Percentiles rank a stretch among this genome's conserved stretches.
Evolutionary conservation across 2,329 filamentous ascomycete species (phyloP).

Genomic region (Lachnellula arida): DNA sequence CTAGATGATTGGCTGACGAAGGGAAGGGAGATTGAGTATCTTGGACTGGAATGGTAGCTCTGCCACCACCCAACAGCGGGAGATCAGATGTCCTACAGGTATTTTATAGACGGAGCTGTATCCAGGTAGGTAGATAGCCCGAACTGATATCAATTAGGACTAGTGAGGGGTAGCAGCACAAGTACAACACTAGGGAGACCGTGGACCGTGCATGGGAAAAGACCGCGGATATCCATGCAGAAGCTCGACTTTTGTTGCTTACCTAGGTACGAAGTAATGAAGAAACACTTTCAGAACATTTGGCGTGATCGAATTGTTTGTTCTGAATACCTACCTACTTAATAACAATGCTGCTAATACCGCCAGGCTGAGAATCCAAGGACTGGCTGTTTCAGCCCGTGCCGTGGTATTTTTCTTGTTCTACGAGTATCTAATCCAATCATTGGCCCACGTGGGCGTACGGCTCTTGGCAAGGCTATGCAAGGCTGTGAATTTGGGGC

Average conservation of each 20-base stretch:
- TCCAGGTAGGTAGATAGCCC: background rate
- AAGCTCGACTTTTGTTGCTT: too few relatives aligned
- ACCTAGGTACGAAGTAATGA: too few relatives aligned
- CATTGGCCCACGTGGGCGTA: constrained; percentile 2
- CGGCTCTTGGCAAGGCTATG: background rate
- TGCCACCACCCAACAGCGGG: background rate
- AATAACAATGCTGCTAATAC: too few relatives aligned
- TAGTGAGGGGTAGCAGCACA: constrained; percentile 7
- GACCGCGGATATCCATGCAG: too few relatives aligned
- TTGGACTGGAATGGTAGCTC: background rate
- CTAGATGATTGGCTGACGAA: background rate
- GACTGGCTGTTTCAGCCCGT: too few relatives aligned
- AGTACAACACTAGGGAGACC: too few relatives aligned
- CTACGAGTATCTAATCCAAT: constrained; percentile 2
- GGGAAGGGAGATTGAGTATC: background rate
- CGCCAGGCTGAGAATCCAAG: background rate
- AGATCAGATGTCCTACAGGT: background rate
- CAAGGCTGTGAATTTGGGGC: background rate
- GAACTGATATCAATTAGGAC: background rate
- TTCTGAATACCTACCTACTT: too few relatives aligned
- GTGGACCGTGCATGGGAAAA: background rate
- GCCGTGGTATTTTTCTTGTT: background rate
- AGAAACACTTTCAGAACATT: too few relatives aligned
- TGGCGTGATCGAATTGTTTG: too few relatives aligned
- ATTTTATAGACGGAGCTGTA: background rate